Evolutionary conservation across 768 basidiomycete species (phyloP), one percentile per base, ranked within the genome.

Genomic region (Mycena venus): DNA sequence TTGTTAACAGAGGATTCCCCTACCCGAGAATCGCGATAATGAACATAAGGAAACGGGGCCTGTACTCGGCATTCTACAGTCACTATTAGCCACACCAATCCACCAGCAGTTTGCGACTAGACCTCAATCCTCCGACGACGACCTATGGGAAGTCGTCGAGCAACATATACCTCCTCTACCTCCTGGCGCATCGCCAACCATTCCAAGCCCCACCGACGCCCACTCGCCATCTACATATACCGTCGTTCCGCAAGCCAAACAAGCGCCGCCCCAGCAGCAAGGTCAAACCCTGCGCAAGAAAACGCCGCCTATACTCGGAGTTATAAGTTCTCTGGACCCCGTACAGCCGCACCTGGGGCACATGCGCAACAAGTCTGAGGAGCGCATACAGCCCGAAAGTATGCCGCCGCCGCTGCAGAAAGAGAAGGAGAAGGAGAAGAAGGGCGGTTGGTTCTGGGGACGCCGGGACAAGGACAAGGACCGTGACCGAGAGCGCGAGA

Each of bases 271-370:
- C 77, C 51, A 67, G n/a, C n/a, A n/a, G n/a, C n/a, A n/a, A n/a
- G n/a, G n/a, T n/a, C n/a, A n/a, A n/a, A n/a, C n/a, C n/a, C 40
- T 79, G 79, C 77, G 78, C 66, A 86, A 82, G 78, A 84, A 80
- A 67, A 73, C 84, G 0, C 81, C 81, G 0, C 79, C 82, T 1
- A 71, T 70, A 0, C 80, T 92, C n/a, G n/a, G n/a, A 15, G 89
- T 88, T n/a, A 92, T 94, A 68, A 86, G 85, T 56, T 87, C 94
- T 3, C 84, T 95, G 19, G 93, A 95, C 68, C 92, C 94, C 1
- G 44, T 51, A 19, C 55, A 64, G 34, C 65, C 25, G 51, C 32
- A 36, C 32, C 64, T 23, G 34, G 25, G 65, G 9, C 62, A 85
- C 23, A 42, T 72, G 78, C 82, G 62, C 79, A 17, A 86, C 82